phyloP scores from a whole-genome alignment of 192 early-diverging fungal species.

The Rhizophagus sp. region DNA sequence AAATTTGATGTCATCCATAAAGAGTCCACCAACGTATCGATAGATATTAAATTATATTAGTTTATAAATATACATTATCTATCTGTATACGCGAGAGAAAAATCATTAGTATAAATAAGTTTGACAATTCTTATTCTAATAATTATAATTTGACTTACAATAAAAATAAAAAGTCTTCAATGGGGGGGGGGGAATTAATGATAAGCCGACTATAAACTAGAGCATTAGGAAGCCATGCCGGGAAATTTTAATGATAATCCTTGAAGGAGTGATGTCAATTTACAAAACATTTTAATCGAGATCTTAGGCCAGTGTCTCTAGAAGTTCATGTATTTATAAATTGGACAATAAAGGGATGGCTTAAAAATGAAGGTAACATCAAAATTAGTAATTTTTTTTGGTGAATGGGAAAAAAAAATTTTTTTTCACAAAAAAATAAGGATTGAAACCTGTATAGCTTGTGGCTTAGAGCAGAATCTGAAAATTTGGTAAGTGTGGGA shows the following conservation, averaged over 20 bases:
- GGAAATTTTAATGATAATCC: not conserved
- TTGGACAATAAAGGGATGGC: not conserved
- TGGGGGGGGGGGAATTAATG: not conserved
- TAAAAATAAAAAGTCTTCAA: not conserved
- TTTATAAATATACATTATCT: not conserved
- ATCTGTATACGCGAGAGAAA: not conserved
- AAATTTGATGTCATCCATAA: not conserved
- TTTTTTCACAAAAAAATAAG: not conserved
- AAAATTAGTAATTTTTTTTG: not conserved
- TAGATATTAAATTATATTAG: not conserved
- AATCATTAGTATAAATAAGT: not conserved
- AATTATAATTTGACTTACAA: not conserved
- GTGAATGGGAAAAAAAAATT: not conserved
- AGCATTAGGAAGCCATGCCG: not conserved
- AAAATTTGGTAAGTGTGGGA: not conserved
- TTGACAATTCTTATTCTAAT: not conserved
- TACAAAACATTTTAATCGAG: not conserved
- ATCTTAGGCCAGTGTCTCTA: not conserved
- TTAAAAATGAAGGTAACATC: not conserved
- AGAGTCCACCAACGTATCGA: not conserved
- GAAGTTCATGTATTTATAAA: not conserved
- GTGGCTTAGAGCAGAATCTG: not conserved
- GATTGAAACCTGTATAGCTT: not conserved
- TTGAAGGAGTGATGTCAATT: not conserved
- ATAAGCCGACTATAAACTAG: too few relatives aligned